Evolutionary conservation across 2,329 filamentous ascomycete species (phyloP).

Genomic region (Amesomyces nigricolor): DNA sequence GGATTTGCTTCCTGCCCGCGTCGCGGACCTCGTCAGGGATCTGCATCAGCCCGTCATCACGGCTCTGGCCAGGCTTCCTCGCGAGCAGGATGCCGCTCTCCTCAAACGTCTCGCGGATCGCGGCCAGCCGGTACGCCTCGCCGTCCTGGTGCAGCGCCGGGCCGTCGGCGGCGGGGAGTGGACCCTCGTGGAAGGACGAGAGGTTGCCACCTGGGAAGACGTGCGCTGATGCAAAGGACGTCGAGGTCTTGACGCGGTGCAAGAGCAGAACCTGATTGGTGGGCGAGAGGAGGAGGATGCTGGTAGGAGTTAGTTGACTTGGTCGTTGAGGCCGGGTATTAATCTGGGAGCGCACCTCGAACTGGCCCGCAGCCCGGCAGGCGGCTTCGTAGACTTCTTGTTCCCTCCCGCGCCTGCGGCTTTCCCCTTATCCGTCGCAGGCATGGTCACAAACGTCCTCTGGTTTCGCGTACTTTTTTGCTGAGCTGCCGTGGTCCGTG

Average conservation of each 20-base stretch:
- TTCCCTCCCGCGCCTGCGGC: background rate
- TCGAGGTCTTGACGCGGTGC: slow-evolving; percentile 75
- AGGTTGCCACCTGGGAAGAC: slow-evolving; percentile 93
- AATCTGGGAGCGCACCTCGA: background rate
- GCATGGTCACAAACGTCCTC: background rate
- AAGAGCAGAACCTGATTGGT: slow-evolving; percentile 83
- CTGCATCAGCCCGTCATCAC: slow-evolving; percentile 46
- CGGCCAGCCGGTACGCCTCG: slow-evolving; percentile 69
- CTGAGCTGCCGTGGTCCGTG: background rate
- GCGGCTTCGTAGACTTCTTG: slow-evolving; percentile 4
- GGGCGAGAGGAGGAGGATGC: slow-evolving; percentile 79
- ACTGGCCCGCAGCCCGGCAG: background rate
- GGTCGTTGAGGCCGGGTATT: background rate
- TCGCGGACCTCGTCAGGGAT: slow-evolving; percentile 57
- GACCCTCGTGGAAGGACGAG: slow-evolving; percentile 69
- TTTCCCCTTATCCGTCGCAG: background rate
- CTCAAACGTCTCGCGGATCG: slow-evolving; percentile 88
- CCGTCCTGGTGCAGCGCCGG: slow-evolving; percentile 63
- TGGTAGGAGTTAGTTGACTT: slow-evolving; percentile 32
- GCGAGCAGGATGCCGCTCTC: slow-evolving; percentile 87
- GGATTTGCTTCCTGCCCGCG: slow-evolving; percentile 61
- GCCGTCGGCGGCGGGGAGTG: slow-evolving; percentile 41
- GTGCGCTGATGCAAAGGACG: slow-evolving; percentile 83
- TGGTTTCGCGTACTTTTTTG: background rate
- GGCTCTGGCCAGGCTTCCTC: slow-evolving; percentile 22